phyloP scores from a whole-genome alignment of 352 stramenopile genomes.

The Phytophthora megakarya region DNA sequence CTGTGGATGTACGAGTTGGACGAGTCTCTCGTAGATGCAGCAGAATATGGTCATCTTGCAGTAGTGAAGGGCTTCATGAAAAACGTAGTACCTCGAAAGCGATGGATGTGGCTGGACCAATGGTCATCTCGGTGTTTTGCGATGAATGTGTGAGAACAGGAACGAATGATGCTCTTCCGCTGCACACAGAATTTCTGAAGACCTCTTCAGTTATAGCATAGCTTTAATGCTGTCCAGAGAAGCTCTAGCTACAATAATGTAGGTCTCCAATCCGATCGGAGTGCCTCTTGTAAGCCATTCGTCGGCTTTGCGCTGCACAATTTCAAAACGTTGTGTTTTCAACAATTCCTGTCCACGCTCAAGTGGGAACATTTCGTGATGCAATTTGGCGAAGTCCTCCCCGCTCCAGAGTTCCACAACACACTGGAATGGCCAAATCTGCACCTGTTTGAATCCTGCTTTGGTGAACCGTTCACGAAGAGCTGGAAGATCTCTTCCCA shows the following conservation, averaged over 20 bases:
- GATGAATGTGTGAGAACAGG: too few relatives aligned
- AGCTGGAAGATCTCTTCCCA: conserved; percentile 39
- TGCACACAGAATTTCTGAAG: background rate
- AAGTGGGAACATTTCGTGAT: conserved; percentile 31
- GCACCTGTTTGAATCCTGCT: conserved; percentile 36
- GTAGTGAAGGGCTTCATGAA: too few relatives aligned
- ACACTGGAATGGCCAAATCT: conserved; percentile 50
- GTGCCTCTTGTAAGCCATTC: background rate
- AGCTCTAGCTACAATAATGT: conserved; percentile 44
- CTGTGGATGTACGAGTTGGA: too few relatives aligned
- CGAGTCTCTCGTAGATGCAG: too few relatives aligned
- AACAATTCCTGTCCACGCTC: conserved; percentile 16
- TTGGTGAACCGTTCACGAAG: conserved; percentile 31
- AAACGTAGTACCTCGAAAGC: too few relatives aligned
- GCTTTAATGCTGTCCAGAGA: background rate
- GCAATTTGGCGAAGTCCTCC: conserved; percentile 41
- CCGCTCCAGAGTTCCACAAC: conserved; percentile 52
- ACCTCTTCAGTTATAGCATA: background rate
- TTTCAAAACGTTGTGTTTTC: background rate
- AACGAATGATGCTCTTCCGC: too few relatives aligned
- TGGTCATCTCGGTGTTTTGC: too few relatives aligned
- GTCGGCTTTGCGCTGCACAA: background rate
- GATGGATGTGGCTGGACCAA: too few relatives aligned
- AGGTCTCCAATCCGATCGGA: conserved; percentile 53
- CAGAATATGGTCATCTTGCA: too few relatives aligned